A percentile compares a stretch with the other conserved stretches of the same genome.
Evolutionary conservation across 2,329 filamentous ascomycete genomes (phyloP).

Genomic region (Trichoderma sp.): DNA sequence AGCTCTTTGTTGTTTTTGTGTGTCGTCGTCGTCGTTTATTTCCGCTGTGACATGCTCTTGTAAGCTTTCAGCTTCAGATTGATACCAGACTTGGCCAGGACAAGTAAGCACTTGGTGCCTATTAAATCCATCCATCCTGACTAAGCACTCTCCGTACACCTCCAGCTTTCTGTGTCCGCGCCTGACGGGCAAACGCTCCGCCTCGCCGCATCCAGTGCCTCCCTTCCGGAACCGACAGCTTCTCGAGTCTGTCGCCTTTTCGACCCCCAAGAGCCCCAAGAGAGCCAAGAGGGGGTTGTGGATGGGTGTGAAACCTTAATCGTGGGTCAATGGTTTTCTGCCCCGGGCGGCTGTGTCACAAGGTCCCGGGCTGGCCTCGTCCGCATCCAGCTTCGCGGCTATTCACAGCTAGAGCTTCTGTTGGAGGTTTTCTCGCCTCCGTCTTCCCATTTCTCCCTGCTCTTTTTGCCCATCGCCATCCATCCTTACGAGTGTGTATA

Average conservation of each 20-base stretch:
- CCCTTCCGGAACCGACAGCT: conserved; percentile 1
- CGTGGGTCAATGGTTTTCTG: neutral
- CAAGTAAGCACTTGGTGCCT: neutral
- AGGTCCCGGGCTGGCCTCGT: conserved; percentile 7
- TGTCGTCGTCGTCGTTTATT: neutral
- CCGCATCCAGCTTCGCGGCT: conserved; percentile 7
- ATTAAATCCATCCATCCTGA: neutral
- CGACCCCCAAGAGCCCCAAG: neutral
- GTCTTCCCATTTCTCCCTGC: neutral
- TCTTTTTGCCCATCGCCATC: neutral
- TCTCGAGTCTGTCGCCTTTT: neutral
- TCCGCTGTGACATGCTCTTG: neutral
- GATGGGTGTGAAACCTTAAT: conserved; percentile 18
- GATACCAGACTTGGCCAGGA: neutral
- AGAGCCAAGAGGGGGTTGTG: neutral
- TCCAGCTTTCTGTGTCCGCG: neutral
- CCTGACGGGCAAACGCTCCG: conserved; percentile 4
- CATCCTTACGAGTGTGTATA: neutral
- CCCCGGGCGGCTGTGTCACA: conserved; percentile 13
- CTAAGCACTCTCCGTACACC: neutral
- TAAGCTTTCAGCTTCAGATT: neutral
- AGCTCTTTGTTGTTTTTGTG: neutral
- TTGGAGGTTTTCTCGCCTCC: neutral
- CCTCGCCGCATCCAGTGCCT: conserved; percentile 17
- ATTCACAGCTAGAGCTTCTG: conserved; percentile 1